Conservation (phyloP, 352 stramenopile species). For the Phytophthora multivora region DNA sequence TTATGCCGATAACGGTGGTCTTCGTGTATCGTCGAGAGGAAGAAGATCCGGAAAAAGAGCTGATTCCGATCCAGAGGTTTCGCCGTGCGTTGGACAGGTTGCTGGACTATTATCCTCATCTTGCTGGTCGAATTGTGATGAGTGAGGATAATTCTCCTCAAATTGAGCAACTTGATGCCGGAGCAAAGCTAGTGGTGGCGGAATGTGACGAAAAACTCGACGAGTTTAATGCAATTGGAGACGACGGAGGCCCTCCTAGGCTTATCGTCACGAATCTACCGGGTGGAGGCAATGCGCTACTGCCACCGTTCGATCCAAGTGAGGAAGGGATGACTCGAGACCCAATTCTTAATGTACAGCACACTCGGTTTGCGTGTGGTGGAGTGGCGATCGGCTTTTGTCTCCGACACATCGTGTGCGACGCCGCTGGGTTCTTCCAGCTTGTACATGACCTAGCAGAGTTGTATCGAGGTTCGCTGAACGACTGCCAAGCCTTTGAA, state of each 20-base stretch:
- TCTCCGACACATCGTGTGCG: constrained; percentile 23
- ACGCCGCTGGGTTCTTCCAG: constrained; percentile 30
- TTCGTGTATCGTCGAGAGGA: constrained; percentile 18
- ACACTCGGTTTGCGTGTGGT: constrained; percentile 26
- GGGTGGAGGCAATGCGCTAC: constrained; percentile 17
- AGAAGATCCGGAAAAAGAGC: neutral
- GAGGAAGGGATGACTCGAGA: constrained; percentile 7
- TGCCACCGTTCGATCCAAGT: constrained; percentile 23
- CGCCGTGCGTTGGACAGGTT: constrained; percentile 1
- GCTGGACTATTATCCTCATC: constrained; percentile 23
- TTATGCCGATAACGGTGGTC: constrained; percentile 20
- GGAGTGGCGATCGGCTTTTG: constrained; percentile 26
- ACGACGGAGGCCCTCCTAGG: constrained; percentile 16
- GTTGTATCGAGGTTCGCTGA: constrained; percentile 14
- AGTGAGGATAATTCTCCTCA: constrained; percentile 8
- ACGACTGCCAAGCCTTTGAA: neutral
- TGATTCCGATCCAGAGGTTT: constrained; percentile 13
- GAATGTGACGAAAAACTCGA: constrained; percentile 10
- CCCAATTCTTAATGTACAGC: constrained; percentile 22
- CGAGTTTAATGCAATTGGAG: constrained; percentile 7
- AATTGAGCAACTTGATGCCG: constrained; percentile 16
- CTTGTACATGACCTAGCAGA: constrained; percentile 21
- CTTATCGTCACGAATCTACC: constrained; percentile 27
- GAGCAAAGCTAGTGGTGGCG: constrained; percentile 9
- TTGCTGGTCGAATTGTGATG: constrained; percentile 14